These are phyloP conservation scores for Helenozyma rhizophorensis DNA, from an alignment of 805 yeast genomes.

Conservation along the genomic window DNA sequence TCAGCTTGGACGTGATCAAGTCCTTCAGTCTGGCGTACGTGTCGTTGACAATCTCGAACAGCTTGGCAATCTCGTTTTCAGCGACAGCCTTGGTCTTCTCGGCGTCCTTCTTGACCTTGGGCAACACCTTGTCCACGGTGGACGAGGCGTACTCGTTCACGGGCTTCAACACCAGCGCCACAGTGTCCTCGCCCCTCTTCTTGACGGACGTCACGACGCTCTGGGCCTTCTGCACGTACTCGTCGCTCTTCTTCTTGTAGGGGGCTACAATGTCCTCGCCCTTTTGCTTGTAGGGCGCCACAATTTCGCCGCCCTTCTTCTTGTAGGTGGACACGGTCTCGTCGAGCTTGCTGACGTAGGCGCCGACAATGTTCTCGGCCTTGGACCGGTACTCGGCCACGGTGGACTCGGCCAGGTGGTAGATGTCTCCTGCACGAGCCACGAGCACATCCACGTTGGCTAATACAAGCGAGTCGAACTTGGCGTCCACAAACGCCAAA, in stretches of 20 bases:
- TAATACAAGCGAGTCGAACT: constrained; percentile 21
- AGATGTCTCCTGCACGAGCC: not conserved
- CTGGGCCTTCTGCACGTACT: constrained; percentile 9
- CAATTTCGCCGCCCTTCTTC: constrained; percentile 7
- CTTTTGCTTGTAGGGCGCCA: constrained; percentile 5
- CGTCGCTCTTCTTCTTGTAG: constrained; percentile 7
- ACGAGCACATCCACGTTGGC: constrained; percentile 18
- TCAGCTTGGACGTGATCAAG: constrained; percentile 24
- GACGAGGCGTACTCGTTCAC: constrained; percentile 23
- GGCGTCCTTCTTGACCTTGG: constrained; percentile 17
- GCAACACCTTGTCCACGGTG: constrained; percentile 24
- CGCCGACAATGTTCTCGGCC: constrained; percentile 5
- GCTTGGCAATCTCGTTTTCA: constrained; percentile 18
- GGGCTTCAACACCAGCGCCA: constrained; percentile 20
- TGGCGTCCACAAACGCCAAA: constrained; percentile 20
- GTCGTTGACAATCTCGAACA: constrained; percentile 19
- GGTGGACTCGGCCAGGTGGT: not conserved
- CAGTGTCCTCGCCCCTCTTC: constrained; percentile 12
- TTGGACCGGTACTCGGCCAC: constrained; percentile 6
- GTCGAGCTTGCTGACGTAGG: constrained; percentile 9
- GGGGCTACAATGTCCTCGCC: constrained; percentile 6
- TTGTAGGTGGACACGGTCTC: constrained; percentile 4
- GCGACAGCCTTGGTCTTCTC: constrained; percentile 12
- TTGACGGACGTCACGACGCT: constrained; percentile 6
- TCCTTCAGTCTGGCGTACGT: constrained; percentile 18